These are phyloP conservation scores for Tricholoma sp. DNA, from an alignment of 768 basidiomycete genomes.

Conservation along the genomic window DNA sequence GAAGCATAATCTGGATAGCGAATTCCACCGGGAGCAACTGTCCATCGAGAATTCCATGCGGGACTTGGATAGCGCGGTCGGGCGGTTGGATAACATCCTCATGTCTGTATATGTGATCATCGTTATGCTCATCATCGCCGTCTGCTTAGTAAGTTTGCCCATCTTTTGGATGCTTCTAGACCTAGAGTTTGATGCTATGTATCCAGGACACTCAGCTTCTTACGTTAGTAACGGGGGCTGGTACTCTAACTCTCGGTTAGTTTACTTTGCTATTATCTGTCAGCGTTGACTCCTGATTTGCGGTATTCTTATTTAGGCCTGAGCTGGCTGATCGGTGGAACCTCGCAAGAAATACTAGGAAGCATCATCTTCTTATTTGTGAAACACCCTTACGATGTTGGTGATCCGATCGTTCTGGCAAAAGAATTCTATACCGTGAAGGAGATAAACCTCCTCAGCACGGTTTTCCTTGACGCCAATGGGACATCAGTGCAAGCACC, in stretches of 20 bases:
- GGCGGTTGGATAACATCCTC: constrained; percentile 80
- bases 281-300: background rate
- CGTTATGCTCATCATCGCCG: constrained; percentile 73
- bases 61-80: constrained; percentile 86
- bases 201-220: constrained; percentile 65
- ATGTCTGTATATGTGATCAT: constrained; percentile 76
- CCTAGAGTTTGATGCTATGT: constrained; percentile 5
- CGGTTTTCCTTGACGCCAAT: constrained; percentile 60
- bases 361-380: constrained; percentile 91
- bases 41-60: constrained; percentile 84
- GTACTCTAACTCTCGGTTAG: constrained; percentile 48
- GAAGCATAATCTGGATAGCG: constrained; percentile 33
- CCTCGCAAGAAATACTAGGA: constrained; percentile 73
- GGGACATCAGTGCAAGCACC: constrained; percentile 68
- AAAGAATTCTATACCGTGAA: constrained; percentile 70
- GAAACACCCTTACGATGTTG: constrained; percentile 81
- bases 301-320: constrained; percentile 39
- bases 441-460: constrained; percentile 82
- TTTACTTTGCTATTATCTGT: constrained; percentile 4
- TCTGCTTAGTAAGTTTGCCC: constrained; percentile 55
- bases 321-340: constrained; percentile 83
- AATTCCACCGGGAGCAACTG: constrained; percentile 81
- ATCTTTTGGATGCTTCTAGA: constrained; percentile 2
- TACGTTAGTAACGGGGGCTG: constrained; percentile 73
- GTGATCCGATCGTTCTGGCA: constrained; percentile 59